Evolutionary conservation across 768 basidiomycete genomes (phyloP), one percentile per base, ranked within the genome.

Genomic region (Pilatotrama ljubarskyi): DNA sequence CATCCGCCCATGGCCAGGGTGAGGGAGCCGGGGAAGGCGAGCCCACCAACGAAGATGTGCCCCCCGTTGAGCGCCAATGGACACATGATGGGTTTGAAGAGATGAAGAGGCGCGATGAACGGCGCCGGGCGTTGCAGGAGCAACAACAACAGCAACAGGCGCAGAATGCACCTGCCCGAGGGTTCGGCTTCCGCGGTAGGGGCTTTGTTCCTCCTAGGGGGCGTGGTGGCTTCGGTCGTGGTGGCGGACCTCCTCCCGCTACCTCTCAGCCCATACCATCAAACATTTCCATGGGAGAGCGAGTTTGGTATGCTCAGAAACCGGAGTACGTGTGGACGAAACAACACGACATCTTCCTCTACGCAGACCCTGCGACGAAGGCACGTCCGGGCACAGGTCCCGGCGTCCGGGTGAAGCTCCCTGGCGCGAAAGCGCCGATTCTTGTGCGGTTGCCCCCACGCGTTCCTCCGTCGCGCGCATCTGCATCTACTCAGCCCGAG

Each of bases 21-120:
- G 58, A 59, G n/a, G 69, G 66, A 11, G 64, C 52, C 2, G 62
- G 29, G 3, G 46, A 60, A 13, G 59, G 64, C 4, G 70, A 61
- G 22, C 47, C 52, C 1, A 64, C 74, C 18, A 50, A 63, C 17
- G 66, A 68, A 44, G 70, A 69, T 36, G 68, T 83, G 5, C 84
- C 85, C 4, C 85, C 84, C 13, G 81, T 88, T 42, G 89, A 92
- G 62, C 82, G 79, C 37, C 72, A 83, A 3, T 94, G 93, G 93
- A 86, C 82, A 0, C 93, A 95, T 69, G 91, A 93, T 69, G 91
- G 92, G 1, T 95, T 87, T 63, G 91, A 93, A 72, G 91, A 95
- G 75, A 83, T 93, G 83, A 91, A 85, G 74, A 80, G 79, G 54
- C 82, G 82, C 65, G 91, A 93, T 59, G 88, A 91, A 58, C 78